phyloP scores from a whole-genome alignment of 257 asterid species.

The Ehretia macrophylla region DNA sequence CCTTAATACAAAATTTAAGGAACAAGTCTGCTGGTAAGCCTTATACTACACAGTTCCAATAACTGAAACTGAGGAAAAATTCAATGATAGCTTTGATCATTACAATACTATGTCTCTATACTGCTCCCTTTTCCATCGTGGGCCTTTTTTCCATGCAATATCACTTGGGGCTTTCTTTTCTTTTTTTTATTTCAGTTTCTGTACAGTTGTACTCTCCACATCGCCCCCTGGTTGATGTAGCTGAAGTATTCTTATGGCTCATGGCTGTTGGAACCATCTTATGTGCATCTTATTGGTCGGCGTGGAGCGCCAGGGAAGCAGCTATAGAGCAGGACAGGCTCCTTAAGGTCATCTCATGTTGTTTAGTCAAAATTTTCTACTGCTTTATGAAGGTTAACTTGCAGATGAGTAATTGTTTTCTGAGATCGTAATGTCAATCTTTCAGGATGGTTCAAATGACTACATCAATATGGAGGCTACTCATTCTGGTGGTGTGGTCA shows the following conservation, averaged over 20 bases:
- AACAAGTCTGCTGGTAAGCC: constrained; percentile 63
- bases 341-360: constrained; percentile 47
- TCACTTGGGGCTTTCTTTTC: background rate
- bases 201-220: constrained; percentile 87
- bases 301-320: constrained; percentile 92
- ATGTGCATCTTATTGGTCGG: constrained; percentile 93
- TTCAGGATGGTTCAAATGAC: constrained; percentile 85
- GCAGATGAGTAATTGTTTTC: constrained; percentile 1
- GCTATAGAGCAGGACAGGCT: constrained; percentile 77
- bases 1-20: constrained; percentile 41
- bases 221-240: constrained; percentile 85
- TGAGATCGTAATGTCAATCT: constrained; percentile 8
- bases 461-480: constrained; percentile 30
- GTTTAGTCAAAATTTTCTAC: background rate
- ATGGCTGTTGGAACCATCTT: constrained; percentile 91
- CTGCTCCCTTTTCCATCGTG: too few relatives aligned
- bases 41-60: background rate
- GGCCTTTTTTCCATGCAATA: too few relatives aligned
- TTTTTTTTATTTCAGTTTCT: constrained; percentile 43
- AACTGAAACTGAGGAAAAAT: too few relatives aligned
- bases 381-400: background rate
- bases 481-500: constrained; percentile 57
- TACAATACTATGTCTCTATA: too few relatives aligned
- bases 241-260: constrained; percentile 91
- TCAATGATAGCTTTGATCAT: too few relatives aligned